A percentile compares a stretch with the other conserved stretches of the same genome.
Conservation (phyloP, 108 stramenopile species). For the Cyclotella choctawhatcheeana region DNA sequence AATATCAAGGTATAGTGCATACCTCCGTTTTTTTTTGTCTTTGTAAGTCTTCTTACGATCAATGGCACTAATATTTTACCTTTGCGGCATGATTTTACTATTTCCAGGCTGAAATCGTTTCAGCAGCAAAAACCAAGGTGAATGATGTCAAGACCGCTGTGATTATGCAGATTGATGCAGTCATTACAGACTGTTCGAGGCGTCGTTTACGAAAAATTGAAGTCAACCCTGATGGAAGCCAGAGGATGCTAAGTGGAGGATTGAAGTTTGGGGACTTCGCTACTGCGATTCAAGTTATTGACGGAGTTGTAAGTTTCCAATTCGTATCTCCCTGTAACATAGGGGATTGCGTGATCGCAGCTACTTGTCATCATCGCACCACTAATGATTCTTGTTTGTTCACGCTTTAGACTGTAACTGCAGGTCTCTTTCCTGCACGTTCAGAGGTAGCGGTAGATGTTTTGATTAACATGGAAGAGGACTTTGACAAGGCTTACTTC, state of each 20-base stretch:
- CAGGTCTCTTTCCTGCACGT: conserved; percentile 21
- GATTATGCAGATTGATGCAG: not conserved
- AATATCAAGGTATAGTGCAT: conserved; percentile 25
- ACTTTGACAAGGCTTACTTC: conserved; percentile 14
- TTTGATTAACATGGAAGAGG: conserved; percentile 10
- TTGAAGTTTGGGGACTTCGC: not conserved
- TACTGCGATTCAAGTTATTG: not conserved
- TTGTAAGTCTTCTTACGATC: no score
- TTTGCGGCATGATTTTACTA: no score
- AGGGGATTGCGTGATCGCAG: no score
- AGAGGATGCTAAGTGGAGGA: conserved; percentile 2
- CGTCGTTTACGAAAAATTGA: not conserved
- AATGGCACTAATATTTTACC: no score
- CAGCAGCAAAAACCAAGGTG: conserved; percentile 4
- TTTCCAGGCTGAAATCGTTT: conserved; percentile 1
- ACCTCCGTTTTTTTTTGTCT: no score
- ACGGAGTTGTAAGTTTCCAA: conserved; percentile 1
- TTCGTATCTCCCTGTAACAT: no score
- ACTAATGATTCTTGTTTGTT: not conserved
- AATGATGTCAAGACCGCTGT: not conserved
- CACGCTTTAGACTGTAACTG: not conserved
- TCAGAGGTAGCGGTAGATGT: conserved; percentile 29
- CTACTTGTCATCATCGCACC: not conserved
- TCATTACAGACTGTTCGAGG: not conserved
- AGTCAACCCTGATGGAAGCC: conserved; percentile 2